Base-by-base conservation (phyloP, 2,329 filamentous ascomycete genomes). In the Elsinoe fawcettii region DNA sequence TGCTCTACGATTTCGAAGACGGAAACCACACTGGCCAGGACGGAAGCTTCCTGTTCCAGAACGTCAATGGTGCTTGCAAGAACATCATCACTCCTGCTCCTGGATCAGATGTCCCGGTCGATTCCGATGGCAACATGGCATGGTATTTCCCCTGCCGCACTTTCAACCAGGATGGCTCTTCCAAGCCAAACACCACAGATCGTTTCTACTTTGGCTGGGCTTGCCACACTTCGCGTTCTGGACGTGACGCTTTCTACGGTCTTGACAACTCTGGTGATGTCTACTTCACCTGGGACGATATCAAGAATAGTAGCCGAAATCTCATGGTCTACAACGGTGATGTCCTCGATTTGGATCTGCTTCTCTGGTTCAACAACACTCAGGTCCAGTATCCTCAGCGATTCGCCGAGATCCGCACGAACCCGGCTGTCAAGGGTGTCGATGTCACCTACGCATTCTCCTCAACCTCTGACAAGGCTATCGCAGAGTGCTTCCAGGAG, bases 61-160 rank as follows among this genome's bases (percentile, higher is more conserved):
- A 97, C 63, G 93, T 99, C 71, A 99, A 99, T 65, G 95, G 93
- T 49, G 88, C 87, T 61, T 99, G 93, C 80, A 99, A 97, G 74
- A 87, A 81, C 8, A 73, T 97, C 58, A 96, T 99, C 68, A 95
- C 83, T 0, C 72, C 79, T 6, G 82, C 86, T 1, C 69, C 79
- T 1, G 77, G 77, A 57, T 95, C 91, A 0, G 86, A 90, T 64
- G 84, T 99, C 7, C 90, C 91, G 1, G 87, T 86, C 5, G 85
- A 95, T 68, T 73, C 71, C 23, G 74, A 85, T 55, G 83, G 81
- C 5, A 84, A 95, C 58, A 74, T 99, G 60, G 93, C 86, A 1
- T 99, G 93, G 92, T 99, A 99, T 70, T 97, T 97, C 69, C 93
- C 93, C 2, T 99, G 93, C 77, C 85, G 80, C 3, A 79, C 87